Base-by-base conservation (phyloP, 352 stramenopile species). In the Thraustotheca clavata region DNA sequence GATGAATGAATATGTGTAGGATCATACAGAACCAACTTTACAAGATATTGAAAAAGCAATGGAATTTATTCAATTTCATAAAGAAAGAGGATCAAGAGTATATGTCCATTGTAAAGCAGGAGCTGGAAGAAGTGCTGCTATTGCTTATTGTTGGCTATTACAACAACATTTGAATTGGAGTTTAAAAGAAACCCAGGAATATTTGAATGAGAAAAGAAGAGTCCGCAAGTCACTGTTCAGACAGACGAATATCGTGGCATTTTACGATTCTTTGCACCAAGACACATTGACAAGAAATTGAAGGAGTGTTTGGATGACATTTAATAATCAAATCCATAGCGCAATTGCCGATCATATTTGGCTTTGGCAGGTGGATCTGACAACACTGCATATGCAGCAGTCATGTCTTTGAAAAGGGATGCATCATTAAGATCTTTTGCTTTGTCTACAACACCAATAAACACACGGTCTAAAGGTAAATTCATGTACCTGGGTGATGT, bases 101-200 rank as follows among this genome's bases (percentile, higher is more conserved):
- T 98, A 98, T 65, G 91, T 98, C 47, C 95, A 98, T 70, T 98
- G 95, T 79, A 96, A 97, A 74, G 89, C 90, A 34, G 95, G 95
- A 34, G 95, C 97, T 67, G 95, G 95, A n/a, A 82, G 95, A 49
- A 96, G 80, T 31, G 93, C 89, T 27, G 90, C 94, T 0, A 83
- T 95, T 50, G 91, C 86, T 0, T 94, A 96, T 66, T 96, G 88
- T 49, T 98, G 91, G 91, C 68, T 97, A 5, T 71, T 98, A 16
- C 72, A 80, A 11, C 69, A 71, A 31, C 84, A 83, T 59, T 67
- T 69, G 20, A 75, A 76, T 12, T 86, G 88, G 71, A 89, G 85
- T 60, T 75, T 86, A 18, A 31, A 83, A 35, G 76, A 91, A 35
- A 74, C 95, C 4, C 95, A 98, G 68, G 68, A 84, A 57, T 91